Evolutionary conservation across 129 eudicot genomes (phyloP).

Genomic region (Artemisia tridentata): DNA sequence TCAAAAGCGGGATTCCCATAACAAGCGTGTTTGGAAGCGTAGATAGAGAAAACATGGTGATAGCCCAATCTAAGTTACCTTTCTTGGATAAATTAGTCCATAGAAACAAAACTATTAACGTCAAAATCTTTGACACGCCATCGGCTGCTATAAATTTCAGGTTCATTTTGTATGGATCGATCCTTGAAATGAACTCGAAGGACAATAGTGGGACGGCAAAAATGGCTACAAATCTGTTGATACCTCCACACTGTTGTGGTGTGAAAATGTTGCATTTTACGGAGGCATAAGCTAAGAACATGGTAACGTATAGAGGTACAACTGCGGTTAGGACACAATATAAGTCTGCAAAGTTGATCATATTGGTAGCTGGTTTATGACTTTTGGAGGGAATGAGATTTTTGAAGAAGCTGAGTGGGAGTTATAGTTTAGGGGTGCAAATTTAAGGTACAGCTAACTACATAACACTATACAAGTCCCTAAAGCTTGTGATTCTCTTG

Average conservation of each 20-base stretch:
- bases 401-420: slow-evolving; percentile 21
- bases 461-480: background rate
- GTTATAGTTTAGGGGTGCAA: slow-evolving; percentile 18
- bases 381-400: slow-evolving; percentile 27
- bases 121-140: slow-evolving; percentile 49
- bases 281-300: slow-evolving; percentile 62
- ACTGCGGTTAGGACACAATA: slow-evolving; percentile 57
- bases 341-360: slow-evolving; percentile 52
- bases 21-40: slow-evolving; percentile 73
- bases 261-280: slow-evolving; percentile 60
- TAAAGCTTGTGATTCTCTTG: slow-evolving; percentile 7
- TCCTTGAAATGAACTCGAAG: slow-evolving; percentile 63
- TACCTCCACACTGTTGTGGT: slow-evolving; percentile 62
- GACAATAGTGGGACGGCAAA: slow-evolving; percentile 69
- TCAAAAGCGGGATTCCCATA: slow-evolving; percentile 66
- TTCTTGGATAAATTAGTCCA: slow-evolving; percentile 43
- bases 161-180: slow-evolving; percentile 66
- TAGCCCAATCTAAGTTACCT: slow-evolving; percentile 61
- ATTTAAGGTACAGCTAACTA: slow-evolving; percentile 13
- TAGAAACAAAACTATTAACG: slow-evolving; percentile 39
- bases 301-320: slow-evolving; percentile 59
- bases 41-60: slow-evolving; percentile 61
- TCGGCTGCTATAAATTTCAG: slow-evolving; percentile 68
- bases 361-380: slow-evolving; percentile 18
- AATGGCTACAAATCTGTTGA: slow-evolving; percentile 61